A percentile compares a stretch with the other conserved stretches of the same genome.
phyloP scores from a whole-genome alignment of 176 grass and related monocot species.

The Lolium perenne region DNA sequence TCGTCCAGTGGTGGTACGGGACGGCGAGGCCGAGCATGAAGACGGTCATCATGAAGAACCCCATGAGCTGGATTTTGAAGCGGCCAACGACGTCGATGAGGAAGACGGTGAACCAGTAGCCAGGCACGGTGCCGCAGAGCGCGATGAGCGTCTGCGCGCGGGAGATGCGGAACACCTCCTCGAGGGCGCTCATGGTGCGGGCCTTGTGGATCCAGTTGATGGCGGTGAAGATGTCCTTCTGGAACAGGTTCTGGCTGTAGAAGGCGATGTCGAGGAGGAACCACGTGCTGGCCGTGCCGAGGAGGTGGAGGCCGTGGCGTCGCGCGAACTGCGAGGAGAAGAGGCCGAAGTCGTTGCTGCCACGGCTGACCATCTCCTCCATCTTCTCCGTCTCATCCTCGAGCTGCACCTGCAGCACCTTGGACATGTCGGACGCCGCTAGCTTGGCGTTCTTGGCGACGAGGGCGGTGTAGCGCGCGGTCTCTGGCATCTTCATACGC shows the following conservation, averaged over 20 bases:
- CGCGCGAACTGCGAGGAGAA: slow-evolving; percentile 60
- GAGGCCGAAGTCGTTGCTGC: slow-evolving; percentile 42
- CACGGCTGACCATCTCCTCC: slow-evolving; percentile 32
- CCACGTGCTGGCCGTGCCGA: slow-evolving; percentile 67
- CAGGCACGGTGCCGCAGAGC: slow-evolving; percentile 77
- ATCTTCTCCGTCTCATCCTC: slow-evolving; percentile 37
- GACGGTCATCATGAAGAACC: slow-evolving; percentile 74
- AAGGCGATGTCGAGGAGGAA: slow-evolving; percentile 83
- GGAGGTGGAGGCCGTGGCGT: slow-evolving; percentile 63
- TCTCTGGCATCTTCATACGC: slow-evolving; percentile 86
- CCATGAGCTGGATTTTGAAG: slow-evolving; percentile 68
- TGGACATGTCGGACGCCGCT: slow-evolving; percentile 75
- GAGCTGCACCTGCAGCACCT: slow-evolving; percentile 46
- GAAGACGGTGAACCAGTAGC: slow-evolving; percentile 80
- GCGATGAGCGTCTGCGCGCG: slow-evolving; percentile 69
- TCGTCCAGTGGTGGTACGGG: slow-evolving; percentile 80
- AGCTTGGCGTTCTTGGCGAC: slow-evolving; percentile 63
- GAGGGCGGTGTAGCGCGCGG: slow-evolving; percentile 72
- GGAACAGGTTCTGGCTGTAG: slow-evolving; percentile 82
- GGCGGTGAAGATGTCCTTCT: slow-evolving; percentile 80
- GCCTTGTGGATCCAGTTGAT: slow-evolving; percentile 61
- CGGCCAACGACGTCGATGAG: slow-evolving; percentile 66
- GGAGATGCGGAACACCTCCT: slow-evolving; percentile 70
- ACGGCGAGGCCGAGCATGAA: slow-evolving; percentile 71
- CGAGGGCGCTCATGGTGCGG: slow-evolving; percentile 60